A percentile compares a stretch with the other conserved stretches of the same genome.
Evolutionary conservation across 1,139 yeast genomes (phyloP).

Genomic region (Trichomonascaceae sp.): DNA sequence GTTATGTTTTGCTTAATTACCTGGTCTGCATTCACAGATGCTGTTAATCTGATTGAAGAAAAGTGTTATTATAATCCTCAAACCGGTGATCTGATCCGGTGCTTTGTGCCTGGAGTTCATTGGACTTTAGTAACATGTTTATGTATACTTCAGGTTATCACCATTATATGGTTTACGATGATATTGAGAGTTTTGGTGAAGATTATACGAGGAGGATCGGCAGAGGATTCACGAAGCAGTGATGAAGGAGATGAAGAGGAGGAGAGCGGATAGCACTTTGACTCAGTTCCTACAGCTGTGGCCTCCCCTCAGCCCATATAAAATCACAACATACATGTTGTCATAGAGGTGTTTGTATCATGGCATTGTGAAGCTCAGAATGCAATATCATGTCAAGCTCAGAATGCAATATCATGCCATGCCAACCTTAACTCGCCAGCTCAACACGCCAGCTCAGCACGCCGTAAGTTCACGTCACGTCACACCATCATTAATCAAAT

Average conservation of each 20-base stretch:
- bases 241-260: slow-evolving; percentile 47
- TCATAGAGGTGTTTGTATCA: no score
- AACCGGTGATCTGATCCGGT: slow-evolving; percentile 35
- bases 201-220: slow-evolving; percentile 64
- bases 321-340: no score
- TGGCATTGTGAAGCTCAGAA: no score
- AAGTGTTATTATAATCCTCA: slow-evolving; percentile 24
- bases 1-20: slow-evolving; percentile 64
- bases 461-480: no score
- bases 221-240: slow-evolving; percentile 82
- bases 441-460: no score
- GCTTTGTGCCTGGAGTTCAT: slow-evolving; percentile 54
- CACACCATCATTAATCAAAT: not conserved
- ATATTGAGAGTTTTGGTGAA: slow-evolving; percentile 63
- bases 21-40: slow-evolving; percentile 33
- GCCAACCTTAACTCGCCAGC: no score
- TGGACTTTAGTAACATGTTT: slow-evolving; percentile 51
- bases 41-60: slow-evolving; percentile 23
- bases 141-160: slow-evolving; percentile 60
- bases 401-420: no score
- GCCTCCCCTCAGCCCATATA: no score
- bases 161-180: slow-evolving; percentile 68
- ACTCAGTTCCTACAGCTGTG: no score
- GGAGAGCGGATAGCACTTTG: not conserved
- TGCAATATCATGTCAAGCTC: no score